These are phyloP conservation scores for Mollisia scopiformis DNA, from an alignment of 2,329 filamentous ascomycete species.

Conservation along the genomic window DNA sequence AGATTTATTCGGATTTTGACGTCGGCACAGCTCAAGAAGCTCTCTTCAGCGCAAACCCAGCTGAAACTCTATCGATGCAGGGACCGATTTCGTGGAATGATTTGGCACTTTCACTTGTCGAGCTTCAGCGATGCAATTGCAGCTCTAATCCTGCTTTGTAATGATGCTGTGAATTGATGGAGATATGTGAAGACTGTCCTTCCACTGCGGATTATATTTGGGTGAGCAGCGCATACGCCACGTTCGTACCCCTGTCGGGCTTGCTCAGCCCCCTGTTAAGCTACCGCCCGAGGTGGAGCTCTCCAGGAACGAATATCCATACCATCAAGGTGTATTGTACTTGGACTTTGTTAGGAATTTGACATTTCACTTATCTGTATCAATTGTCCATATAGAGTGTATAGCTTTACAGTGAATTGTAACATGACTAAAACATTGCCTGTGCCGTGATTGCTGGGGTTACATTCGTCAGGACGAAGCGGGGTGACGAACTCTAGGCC, in stretches of 20 bases:
- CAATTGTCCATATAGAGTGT: neutral
- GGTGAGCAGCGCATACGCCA: neutral
- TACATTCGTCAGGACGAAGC: neutral
- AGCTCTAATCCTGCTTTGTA: neutral
- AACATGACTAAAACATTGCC: neutral
- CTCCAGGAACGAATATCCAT: neutral
- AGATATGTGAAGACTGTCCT: neutral
- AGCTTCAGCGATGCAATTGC: neutral
- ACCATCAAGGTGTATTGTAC: neutral
- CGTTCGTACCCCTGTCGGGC: neutral
- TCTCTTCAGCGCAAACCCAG: constrained; percentile 1
- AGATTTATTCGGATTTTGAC: constrained; percentile 10
- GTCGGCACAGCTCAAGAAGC: constrained; percentile 11
- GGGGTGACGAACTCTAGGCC: neutral
- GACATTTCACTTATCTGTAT: neutral
- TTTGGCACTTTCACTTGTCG: neutral
- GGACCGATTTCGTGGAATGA: neutral
- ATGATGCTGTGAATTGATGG: neutral
- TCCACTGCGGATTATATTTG: neutral
- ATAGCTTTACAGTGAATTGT: neutral
- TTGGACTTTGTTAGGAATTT: neutral
- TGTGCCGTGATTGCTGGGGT: neutral
- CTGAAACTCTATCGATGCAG: neutral
- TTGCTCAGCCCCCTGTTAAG: neutral
- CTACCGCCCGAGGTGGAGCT: neutral